Conservation (phyloP, 2,329 filamentous ascomycete genomes). For the Blastomyces gilchristii region DNA sequence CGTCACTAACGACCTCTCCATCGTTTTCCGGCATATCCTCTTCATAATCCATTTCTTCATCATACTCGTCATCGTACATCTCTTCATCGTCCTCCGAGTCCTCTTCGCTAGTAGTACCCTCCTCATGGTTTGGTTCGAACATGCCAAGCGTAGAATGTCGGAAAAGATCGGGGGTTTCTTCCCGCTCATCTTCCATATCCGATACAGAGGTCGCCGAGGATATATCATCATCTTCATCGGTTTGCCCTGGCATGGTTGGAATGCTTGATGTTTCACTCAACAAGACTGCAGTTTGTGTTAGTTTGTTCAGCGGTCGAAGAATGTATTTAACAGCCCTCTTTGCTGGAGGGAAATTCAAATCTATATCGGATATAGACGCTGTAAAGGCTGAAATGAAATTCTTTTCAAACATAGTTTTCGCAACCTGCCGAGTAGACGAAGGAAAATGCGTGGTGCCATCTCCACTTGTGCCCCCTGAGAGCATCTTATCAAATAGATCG, state of each 20-base stretch:
- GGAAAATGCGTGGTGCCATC: constrained; percentile 37
- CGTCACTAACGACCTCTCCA: constrained; percentile 80
- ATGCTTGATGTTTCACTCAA: constrained; percentile 74
- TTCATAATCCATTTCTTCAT: constrained; percentile 85
- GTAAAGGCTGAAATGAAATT: constrained; percentile 85
- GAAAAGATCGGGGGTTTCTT: constrained; percentile 94
- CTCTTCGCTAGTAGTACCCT: constrained; percentile 66
- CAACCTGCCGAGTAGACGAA: constrained; percentile 68
- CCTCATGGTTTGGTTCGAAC: constrained; percentile 73
- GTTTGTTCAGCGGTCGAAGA: constrained; percentile 71
- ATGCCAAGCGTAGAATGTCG: constrained; percentile 92
- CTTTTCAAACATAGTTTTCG: constrained; percentile 97
- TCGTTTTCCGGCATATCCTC: constrained; percentile 70
- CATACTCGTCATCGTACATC: constrained; percentile 86
- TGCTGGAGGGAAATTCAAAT: constrained; percentile 85
- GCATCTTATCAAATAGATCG: constrained; percentile 87
- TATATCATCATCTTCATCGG: constrained; percentile 81
- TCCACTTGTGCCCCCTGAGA: constrained; percentile 65
- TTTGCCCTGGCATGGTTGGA: constrained; percentile 53
- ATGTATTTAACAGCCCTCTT: constrained; percentile 96
- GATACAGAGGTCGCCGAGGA: constrained; percentile 80
- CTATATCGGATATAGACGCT: constrained; percentile 85
- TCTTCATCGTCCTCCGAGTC: constrained; percentile 63
- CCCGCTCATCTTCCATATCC: constrained; percentile 72
- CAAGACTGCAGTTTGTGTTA: constrained; percentile 78